Percentiles rank a stretch among this genome's conserved stretches.
These are phyloP conservation scores for Backusella mclennaniae DNA, from an alignment of 192 early-diverging fungal genomes.

Conservation along the genomic window DNA sequence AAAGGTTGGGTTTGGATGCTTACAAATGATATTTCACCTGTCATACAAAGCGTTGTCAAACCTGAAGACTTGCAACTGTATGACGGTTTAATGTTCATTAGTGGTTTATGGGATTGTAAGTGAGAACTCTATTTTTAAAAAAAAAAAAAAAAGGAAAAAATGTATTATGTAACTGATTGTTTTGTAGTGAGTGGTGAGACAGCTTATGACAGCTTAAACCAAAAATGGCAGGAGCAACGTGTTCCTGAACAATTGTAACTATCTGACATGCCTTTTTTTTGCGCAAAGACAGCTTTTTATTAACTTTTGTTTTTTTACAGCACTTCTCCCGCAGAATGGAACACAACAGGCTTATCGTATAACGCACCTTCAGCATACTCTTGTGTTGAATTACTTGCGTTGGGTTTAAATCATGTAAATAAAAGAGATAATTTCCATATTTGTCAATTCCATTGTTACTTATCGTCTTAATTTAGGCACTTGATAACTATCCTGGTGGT, in stretches of 20 bases:
- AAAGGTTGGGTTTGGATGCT: constrained; percentile 31
- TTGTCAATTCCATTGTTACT: neutral
- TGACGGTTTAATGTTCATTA: constrained; percentile 31
- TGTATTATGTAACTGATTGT: neutral
- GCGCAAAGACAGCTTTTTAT: neutral
- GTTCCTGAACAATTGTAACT: constrained; percentile 20
- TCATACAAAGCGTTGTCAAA: neutral
- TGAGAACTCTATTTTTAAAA: neutral
- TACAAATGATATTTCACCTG: constrained; percentile 16
- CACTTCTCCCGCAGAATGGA: neutral
- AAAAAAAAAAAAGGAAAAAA: neutral
- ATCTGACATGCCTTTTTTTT: neutral
- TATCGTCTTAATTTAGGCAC: neutral
- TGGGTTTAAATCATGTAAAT: constrained; percentile 24
- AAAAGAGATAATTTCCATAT: neutral
- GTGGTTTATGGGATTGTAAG: constrained; percentile 33
- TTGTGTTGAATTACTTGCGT: constrained; percentile 24
- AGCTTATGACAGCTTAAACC: constrained; percentile 8
- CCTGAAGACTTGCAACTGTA: constrained; percentile 6
- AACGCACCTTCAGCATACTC: constrained; percentile 30
- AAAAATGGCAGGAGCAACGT: constrained; percentile 7
- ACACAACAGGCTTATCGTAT: constrained; percentile 12
- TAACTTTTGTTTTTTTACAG: neutral
- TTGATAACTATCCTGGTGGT: constrained; percentile 28
- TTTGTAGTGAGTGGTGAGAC: constrained; percentile 20